Evolutionary conservation across 176 grass and related monocot species (phyloP), one percentile per base, ranked within the genome.

Genomic region (Oryza punctata): DNA sequence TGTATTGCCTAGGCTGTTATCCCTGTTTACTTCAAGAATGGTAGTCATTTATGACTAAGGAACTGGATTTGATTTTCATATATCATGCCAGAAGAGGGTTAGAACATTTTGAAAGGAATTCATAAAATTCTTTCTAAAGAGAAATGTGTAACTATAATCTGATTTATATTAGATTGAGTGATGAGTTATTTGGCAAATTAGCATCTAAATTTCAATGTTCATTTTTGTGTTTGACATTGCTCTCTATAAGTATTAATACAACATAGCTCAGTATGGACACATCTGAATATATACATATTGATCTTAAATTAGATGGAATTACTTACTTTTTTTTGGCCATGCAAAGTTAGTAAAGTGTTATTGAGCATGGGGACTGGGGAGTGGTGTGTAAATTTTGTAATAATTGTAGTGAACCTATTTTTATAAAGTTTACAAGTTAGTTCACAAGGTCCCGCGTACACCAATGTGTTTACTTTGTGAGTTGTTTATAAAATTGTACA

Each of bases 1-100:
- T 75, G 52, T 60, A 79, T 54, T 86, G 18, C 76, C 63, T 77
- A 70, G 45, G 69, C 64, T 44, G 8, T 40, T 78, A 21, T 83
- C 40, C 70, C 35, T 76, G 6, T 12, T 86, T 35, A 10, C 14
- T 15, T 21, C 19, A 70, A 63, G 35, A 70, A 77, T 15, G 70
- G 15, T 67, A 85, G 29, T 73, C 23, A 57, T 72, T 63, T 81
- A 50, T 75, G 19, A 76, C 49, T 45, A 69, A n/a, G 59, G 25
- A 80, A 66, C 54, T 72, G 18, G 0, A 71, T 74, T 73, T 81
- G 27, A 35, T 76, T 32, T 75, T 12, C 24, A 45, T 81, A 23
- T 52, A 27, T 66, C 66, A 50, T 76, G 76, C 71, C 35, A 65
- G 38, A 86, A 78, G 12, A 73, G 64, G 66, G 12, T 24, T 43